Percentiles rank a stretch among this genome's conserved stretches.
These are phyloP conservation scores for Botryosphaeria agaves DNA, from an alignment of 2,329 filamentous ascomycete genomes.

Conservation along the genomic window DNA sequence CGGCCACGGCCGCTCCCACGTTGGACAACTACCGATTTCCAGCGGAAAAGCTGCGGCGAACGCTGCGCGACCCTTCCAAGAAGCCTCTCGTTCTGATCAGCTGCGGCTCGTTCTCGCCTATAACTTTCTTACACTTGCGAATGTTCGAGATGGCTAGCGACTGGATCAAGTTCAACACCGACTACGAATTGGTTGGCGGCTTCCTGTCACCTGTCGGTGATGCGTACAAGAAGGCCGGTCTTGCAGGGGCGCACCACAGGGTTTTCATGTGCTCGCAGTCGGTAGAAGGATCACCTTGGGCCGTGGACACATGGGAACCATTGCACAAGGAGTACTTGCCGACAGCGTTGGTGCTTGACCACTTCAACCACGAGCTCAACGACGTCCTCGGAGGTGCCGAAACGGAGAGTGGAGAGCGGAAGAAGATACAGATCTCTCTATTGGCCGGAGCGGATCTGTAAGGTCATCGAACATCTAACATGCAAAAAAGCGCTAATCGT, in stretches of 20 bases:
- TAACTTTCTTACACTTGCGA: constrained; percentile 60
- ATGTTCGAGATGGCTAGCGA: constrained; percentile 83
- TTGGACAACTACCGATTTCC: constrained; percentile 43
- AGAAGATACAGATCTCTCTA: constrained; percentile 57
- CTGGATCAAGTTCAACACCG: constrained; percentile 55
- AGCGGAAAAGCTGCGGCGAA: constrained; percentile 37
- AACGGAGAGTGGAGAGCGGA: constrained; percentile 46
- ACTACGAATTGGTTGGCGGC: constrained; percentile 74
- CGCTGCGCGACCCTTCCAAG: constrained; percentile 36
- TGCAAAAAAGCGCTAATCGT: not conserved
- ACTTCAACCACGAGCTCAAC: constrained; percentile 85
- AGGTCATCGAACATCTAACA: not conserved
- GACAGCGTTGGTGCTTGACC: constrained; percentile 76
- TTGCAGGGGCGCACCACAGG: constrained; percentile 56
- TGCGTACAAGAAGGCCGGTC: constrained; percentile 63
- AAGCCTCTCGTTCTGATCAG: constrained; percentile 39
- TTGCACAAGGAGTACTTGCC: constrained; percentile 69
- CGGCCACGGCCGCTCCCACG: too few relatives aligned
- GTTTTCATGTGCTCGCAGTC: constrained; percentile 73
- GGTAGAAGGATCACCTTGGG: constrained; percentile 52
- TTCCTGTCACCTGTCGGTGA: constrained; percentile 67
- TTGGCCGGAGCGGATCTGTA: constrained; percentile 47
- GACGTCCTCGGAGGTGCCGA: constrained; percentile 57
- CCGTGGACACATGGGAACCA: constrained; percentile 80
- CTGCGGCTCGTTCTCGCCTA: constrained; percentile 50